Base-by-base conservation (phyloP, 2,329 filamentous ascomycete genomes). In the Ceratocystis cacaofunesta region DNA sequence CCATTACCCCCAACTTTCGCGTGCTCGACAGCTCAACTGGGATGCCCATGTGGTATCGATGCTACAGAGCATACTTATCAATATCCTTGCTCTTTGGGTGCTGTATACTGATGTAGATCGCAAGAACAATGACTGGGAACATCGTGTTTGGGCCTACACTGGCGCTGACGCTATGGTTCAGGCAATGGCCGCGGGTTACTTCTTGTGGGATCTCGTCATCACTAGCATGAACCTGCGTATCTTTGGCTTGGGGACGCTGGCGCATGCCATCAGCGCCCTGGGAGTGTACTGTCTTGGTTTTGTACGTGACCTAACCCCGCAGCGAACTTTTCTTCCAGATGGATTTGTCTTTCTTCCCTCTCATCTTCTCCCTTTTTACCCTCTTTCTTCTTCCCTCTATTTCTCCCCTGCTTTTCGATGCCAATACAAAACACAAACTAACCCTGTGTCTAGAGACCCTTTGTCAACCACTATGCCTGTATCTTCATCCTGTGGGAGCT, bases 401-500 rank as follows among this genome's bases (percentile, higher is more conserved):
- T 15, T 55, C 32, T 30, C n/a, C 61, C 17, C 15, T 41, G 5
- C 32, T 61, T 43, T 52, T 28, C 52, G 19, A 65, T 41, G 36
- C 36, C 36, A 41, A 41, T 15, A 41, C 36, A 41, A 41, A 41
- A 12, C 36, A 41, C 36, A 50, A 63, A 48, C 68, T 32, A 65
- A 25, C 12, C 48, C 48, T 22, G 6, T 41, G 12, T 36, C 36
- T 72, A 94, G 89, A 82, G 88, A 68, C 90, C 90, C 1, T 92
- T 92, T 71, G 80, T 92, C 69, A 92, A 92, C 77, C 92, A 86
- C 78, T 95, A 94, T 75, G 87, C 83, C 66, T 82, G 82, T 66
- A 84, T 84, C 67, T 95, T 95, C 75, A 89, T 95, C 71, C 85
- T 94, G 67, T 95, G 91, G 82, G 90, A 95, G 75, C 82, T 95